Evolutionary conservation across 139 green algal genomes (phyloP), one percentile per base, ranked within the genome.

Genomic region (Chlamydomonas applanata): DNA sequence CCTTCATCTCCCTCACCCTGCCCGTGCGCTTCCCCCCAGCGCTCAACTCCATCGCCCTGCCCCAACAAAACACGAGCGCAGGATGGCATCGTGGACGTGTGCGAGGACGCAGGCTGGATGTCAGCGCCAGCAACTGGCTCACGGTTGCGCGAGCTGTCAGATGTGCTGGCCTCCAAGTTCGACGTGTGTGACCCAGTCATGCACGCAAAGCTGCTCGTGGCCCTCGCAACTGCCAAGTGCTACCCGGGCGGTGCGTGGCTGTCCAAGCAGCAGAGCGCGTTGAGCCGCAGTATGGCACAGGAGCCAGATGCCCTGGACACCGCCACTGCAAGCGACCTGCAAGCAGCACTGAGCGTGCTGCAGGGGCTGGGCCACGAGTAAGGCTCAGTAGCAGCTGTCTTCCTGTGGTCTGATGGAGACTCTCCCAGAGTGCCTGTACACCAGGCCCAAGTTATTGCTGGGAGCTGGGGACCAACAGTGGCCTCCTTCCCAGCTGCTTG

Each of bases 151-250:
- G 56, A 54, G 7, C 29, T 82, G 3, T 71, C 76, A 0, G 63
- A 77, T 54, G 69, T 64, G 3, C 69, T 71, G 11, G 76, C 76
- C 16, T 71, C 76, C 46, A 76, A 76, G 69, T 82, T 82, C 27
- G 63, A 57, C 13, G 40, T 62, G 14, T 78, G 70, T 44, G 76
- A 82, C 63, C 45, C 30, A 2, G 30, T 71, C 56, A 57, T 46
- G 20, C 68, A 75, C 33, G 62, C 33, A 4, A 71, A 69, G 30
- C 71, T 82, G 52, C 70, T 82, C 36, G 53, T 82, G 71, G 76
- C 76, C 36, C 76, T 82, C 9, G 71, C 70, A 2, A 64, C 70
- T 1, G 76, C 76, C 53, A 74, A 78, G 63, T 71, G 36, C 53
- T 82, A 53, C 36, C 76, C 76, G 0, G 76, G 76, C 7, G 7